phyloP scores from a whole-genome alignment of 2,329 filamentous ascomycete species.

The Tolypocladium paradoxum region DNA sequence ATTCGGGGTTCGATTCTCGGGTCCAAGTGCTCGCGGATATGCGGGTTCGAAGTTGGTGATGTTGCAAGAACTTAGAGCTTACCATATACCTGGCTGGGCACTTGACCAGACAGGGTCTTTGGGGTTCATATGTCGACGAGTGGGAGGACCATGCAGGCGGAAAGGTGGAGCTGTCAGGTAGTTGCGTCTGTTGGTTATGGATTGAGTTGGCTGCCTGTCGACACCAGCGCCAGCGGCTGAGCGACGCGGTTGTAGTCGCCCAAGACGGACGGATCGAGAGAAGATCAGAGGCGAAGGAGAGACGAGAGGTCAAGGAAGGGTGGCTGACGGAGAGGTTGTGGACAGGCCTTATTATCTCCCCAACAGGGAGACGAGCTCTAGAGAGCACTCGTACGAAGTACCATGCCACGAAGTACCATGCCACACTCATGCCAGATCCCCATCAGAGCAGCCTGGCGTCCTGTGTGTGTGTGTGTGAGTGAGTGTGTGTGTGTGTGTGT shows the following conservation, averaged over 20 bases:
- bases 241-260: conserved; percentile 15
- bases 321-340: conserved; percentile 17
- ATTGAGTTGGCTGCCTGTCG: conserved; percentile 11
- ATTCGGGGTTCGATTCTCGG: neutral
- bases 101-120: conserved; percentile 9
- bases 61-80: neutral
- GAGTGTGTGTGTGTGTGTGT: neutral
- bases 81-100: conserved; percentile 2
- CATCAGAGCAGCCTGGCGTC: neutral
- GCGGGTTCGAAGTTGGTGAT: neutral
- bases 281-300: conserved; percentile 11
- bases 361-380: neutral
- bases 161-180: conserved; percentile 15
- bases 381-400: neutral
- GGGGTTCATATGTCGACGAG: conserved; percentile 6
- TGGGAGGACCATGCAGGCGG: conserved; percentile 8
- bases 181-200: conserved; percentile 14
- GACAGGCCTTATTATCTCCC: conserved; percentile 18
- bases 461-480: neutral
- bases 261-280: conserved; percentile 12
- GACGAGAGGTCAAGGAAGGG: conserved; percentile 10
- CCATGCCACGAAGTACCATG: no score
- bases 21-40: neutral
- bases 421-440: conserved; percentile 1
- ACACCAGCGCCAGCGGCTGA: conserved; percentile 17